phyloP scores from a whole-genome alignment of 2,329 filamentous ascomycete genomes.

The Aspergillus sp. region DNA sequence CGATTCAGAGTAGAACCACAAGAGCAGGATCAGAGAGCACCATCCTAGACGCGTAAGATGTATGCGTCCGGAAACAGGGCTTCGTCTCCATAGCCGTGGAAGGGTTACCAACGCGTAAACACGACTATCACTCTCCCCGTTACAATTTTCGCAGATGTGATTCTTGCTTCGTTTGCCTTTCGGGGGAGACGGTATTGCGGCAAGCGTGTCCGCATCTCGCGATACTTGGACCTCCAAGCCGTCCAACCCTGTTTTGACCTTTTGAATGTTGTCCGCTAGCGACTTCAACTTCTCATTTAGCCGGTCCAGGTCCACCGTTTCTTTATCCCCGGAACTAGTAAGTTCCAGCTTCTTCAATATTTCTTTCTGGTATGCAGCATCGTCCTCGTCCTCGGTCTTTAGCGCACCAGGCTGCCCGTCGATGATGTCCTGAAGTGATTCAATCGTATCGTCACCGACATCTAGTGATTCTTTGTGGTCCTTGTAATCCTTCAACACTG shows the following conservation, averaged over 20 bases:
- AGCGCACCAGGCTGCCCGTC: conserved; percentile 30
- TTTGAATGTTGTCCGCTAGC: conserved; percentile 42
- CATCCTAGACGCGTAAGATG: conserved; percentile 43
- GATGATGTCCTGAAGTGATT: conserved; percentile 47
- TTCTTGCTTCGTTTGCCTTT: conserved; percentile 12
- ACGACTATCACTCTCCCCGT: conserved; percentile 27
- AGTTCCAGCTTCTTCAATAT: conserved; percentile 28
- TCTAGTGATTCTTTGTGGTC: conserved; percentile 40
- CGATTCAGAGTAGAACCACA: conserved; percentile 54
- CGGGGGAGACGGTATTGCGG: conserved; percentile 18
- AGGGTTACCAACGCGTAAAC: conserved; percentile 37
- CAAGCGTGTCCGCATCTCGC: conserved; percentile 22
- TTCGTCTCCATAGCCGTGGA: conserved; percentile 39
- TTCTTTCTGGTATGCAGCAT: conserved; percentile 35
- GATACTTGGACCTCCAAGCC: conserved; percentile 41
- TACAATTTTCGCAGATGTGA: conserved; percentile 28
- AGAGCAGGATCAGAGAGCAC: conserved; percentile 41
- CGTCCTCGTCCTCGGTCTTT: conserved; percentile 33
- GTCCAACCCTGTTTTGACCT: conserved; percentile 43
- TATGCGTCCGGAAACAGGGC: conserved; percentile 29
- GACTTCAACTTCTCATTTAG: conserved; percentile 43
- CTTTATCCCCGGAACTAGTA: conserved; percentile 19
- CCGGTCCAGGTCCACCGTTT: conserved; percentile 38
- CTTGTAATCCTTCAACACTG: conserved; percentile 44
- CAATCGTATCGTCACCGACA: conserved; percentile 48